Conservation (phyloP, 441 rosid genomes). For the Jatropha podagrica region DNA sequence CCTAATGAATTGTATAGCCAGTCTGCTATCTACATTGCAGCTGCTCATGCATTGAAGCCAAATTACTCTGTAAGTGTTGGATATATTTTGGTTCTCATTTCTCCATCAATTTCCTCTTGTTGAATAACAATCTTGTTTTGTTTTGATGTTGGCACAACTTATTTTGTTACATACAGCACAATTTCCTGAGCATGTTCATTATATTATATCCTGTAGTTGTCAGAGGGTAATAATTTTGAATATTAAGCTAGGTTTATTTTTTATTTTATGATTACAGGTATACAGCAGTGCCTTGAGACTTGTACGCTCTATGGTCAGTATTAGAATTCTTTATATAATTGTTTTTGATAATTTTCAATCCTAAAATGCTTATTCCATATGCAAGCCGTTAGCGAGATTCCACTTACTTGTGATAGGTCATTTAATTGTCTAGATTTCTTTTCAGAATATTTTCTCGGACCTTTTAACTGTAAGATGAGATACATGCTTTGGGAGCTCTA, state of each 20-base stretch:
- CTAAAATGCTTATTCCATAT: constrained; percentile 2
- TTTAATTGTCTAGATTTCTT: background rate
- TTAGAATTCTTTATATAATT: constrained; percentile 6
- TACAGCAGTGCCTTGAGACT: constrained; percentile 97
- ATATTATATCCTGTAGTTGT: background rate
- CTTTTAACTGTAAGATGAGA: background rate
- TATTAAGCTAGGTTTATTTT: constrained; percentile 7
- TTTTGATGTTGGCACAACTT: background rate
- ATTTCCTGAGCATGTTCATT: background rate
- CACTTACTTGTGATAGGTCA: background rate
- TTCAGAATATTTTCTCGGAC: background rate
- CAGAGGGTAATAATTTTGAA: constrained; percentile 13
- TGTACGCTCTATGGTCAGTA: constrained; percentile 90
- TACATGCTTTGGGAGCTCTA: background rate
- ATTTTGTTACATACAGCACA: background rate
- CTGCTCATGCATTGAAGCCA: constrained; percentile 98
- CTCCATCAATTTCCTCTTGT: background rate
- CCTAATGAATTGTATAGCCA: constrained; percentile 94
- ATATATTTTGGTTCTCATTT: background rate
- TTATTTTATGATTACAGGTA: constrained; percentile 49
- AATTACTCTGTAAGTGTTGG: constrained; percentile 73
- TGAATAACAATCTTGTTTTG: background rate
- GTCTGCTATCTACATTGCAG: constrained; percentile 95
- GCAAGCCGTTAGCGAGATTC: background rate
- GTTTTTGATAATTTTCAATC: constrained; percentile 10